Percentiles rank a stretch among this genome's conserved stretches.
Evolutionary conservation across 257 asterid genomes (phyloP).

Genomic region (Nicotiana knightiana): DNA sequence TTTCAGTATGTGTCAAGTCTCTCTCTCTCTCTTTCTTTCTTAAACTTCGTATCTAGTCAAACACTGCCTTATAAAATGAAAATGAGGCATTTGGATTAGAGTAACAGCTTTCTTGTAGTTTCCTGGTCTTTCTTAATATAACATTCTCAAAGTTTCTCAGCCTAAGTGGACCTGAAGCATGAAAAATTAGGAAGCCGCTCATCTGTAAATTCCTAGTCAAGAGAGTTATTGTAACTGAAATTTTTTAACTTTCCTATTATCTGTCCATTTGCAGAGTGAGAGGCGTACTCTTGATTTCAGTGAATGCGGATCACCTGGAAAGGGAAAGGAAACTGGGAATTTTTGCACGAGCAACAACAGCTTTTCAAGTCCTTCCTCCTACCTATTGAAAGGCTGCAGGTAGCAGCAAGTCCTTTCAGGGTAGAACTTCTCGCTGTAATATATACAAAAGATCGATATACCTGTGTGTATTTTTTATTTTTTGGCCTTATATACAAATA

Average conservation of each 20-base stretch:
- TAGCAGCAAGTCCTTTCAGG: slow-evolving; percentile 18
- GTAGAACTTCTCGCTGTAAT: slow-evolving; percentile 11
- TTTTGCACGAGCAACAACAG: slow-evolving; percentile 27
- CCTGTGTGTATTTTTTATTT: slow-evolving; percentile 7
- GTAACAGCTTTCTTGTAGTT: neutral
- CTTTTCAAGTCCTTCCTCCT: slow-evolving; percentile 60
- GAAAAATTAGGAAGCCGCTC: neutral
- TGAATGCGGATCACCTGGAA: slow-evolving; percentile 71
- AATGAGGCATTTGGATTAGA: neutral
- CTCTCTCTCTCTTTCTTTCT: neutral
- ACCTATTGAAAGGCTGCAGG: slow-evolving; percentile 70
- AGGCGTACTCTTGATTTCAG: slow-evolving; percentile 79
- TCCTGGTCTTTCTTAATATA: neutral
- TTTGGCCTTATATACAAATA: neutral
- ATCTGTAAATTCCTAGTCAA: neutral
- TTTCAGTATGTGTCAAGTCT: neutral
- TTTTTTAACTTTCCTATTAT: neutral
- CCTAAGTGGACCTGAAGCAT: neutral
- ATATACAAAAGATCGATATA: slow-evolving; percentile 4
- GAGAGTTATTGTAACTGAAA: neutral
- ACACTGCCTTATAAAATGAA: neutral
- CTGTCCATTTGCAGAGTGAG: slow-evolving; percentile 46
- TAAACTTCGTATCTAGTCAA: neutral
- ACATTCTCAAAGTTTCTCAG: neutral
- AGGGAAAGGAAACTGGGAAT: slow-evolving; percentile 37